Conservation (phyloP, 371 early-diverging fungal genomes). For the Blakeslea trispora region DNA sequence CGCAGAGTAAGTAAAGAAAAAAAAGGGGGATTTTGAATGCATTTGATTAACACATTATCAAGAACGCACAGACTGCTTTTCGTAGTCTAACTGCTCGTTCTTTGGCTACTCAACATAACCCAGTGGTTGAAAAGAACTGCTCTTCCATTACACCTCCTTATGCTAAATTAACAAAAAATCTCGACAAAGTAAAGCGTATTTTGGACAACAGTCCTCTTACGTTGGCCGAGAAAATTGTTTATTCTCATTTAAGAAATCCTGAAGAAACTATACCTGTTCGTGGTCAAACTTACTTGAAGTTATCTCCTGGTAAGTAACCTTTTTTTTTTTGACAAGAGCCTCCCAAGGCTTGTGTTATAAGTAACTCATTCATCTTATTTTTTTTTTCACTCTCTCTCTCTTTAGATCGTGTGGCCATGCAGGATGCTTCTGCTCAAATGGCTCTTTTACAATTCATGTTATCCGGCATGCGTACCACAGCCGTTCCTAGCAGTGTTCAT, state of each 20-base stretch:
- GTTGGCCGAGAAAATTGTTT: conserved; percentile 93
- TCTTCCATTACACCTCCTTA: conserved; percentile 64
- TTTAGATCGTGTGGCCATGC: conserved; percentile 84
- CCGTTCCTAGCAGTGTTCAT: conserved; percentile 89
- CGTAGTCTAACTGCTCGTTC: conserved; percentile 11
- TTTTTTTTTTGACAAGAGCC: too few species aligned
- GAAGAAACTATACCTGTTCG: conserved; percentile 67
- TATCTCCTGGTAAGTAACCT: conserved; percentile 71
- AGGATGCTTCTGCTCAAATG: conserved; percentile 87
- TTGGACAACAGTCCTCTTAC: conserved; percentile 73
- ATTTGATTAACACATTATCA: background rate
- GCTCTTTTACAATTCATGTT: conserved; percentile 94
- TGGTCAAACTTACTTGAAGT: conserved; percentile 70
- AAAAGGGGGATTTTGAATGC: background rate
- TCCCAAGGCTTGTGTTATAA: too few species aligned
- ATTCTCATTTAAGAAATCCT: conserved; percentile 88
- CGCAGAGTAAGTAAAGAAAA: conserved; percentile 16
- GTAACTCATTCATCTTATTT: too few species aligned
- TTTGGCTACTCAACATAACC: conserved; percentile 39
- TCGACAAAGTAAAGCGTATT: conserved; percentile 56
- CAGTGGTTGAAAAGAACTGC: conserved; percentile 54
- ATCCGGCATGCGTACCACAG: conserved; percentile 80
- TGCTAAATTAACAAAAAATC: conserved; percentile 54
- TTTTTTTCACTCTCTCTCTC: too few species aligned
- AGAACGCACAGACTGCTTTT: conserved; percentile 13